Conservation (phyloP, 345 rosid species). For the Lepidium africanum region DNA sequence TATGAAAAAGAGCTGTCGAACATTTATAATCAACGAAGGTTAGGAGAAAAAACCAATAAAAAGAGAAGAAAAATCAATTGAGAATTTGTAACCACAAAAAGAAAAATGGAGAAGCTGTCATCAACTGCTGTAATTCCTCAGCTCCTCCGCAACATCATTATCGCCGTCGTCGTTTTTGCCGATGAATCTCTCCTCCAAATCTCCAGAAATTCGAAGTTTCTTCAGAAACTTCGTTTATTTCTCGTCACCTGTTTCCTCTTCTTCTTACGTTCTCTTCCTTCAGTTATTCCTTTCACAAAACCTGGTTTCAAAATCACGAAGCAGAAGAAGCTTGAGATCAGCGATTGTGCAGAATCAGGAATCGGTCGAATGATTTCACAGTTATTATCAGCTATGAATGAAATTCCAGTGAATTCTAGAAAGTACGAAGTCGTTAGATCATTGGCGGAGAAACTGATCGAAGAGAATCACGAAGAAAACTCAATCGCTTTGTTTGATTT, state of each 20-base stretch:
- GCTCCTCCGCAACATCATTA: slow-evolving; percentile 45
- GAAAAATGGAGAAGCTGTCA: slow-evolving; percentile 38
- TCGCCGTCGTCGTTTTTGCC: slow-evolving; percentile 48
- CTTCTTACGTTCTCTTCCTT: slow-evolving; percentile 51
- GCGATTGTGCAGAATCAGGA: slow-evolving; percentile 37
- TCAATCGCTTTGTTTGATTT: slow-evolving; percentile 40
- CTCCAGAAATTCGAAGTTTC: slow-evolving; percentile 36
- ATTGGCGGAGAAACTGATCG: slow-evolving; percentile 67
- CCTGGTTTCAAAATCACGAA: neutral
- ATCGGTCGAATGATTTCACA: slow-evolving; percentile 74
- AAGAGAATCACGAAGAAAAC: slow-evolving; percentile 54
- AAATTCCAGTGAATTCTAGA: slow-evolving; percentile 68
- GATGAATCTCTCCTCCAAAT: slow-evolving; percentile 52
- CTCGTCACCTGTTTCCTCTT: slow-evolving; percentile 48
- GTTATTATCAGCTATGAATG: slow-evolving; percentile 44
- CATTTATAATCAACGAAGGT: neutral
- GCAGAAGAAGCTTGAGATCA: neutral
- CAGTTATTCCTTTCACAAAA: slow-evolving; percentile 24
- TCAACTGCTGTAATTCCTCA: slow-evolving; percentile 42
- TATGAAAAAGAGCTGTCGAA: neutral
- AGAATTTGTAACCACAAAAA: neutral
- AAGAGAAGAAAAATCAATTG: neutral
- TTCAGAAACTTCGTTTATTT: slow-evolving; percentile 45
- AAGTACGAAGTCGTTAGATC: slow-evolving; percentile 72
- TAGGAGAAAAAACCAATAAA: neutral